These are phyloP conservation scores for Cyclotella sp. DNA, from an alignment of 108 stramenopile genomes.

Conservation along the genomic window DNA sequence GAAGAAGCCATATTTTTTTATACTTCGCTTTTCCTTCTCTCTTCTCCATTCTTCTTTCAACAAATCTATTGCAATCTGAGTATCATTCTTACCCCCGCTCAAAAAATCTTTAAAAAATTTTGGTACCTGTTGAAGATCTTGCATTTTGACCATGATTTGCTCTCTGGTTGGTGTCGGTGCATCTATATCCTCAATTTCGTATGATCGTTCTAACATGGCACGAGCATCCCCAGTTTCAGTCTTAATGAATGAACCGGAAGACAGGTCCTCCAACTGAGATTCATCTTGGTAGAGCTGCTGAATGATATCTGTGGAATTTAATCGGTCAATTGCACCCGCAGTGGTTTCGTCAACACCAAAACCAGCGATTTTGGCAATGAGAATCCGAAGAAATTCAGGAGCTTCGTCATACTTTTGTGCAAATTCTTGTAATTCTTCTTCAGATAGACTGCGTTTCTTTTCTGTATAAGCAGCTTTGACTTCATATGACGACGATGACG, in stretches of 20 bases:
- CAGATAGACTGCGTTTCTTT: slow-evolving; percentile 5
- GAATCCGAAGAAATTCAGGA: slow-evolving; percentile 57
- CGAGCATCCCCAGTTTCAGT: slow-evolving; percentile 1
- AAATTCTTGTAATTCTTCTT: slow-evolving; percentile 48
- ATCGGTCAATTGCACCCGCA: slow-evolving; percentile 41
- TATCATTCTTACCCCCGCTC: slow-evolving; percentile 54
- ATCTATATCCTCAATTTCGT: too few species aligned
- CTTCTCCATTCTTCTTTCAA: slow-evolving; percentile 64
- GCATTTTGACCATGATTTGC: slow-evolving; percentile 56
- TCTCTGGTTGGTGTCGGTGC: neutral
- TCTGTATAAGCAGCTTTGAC: neutral
- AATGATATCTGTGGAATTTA: slow-evolving; percentile 44
- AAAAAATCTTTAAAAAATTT: slow-evolving; percentile 46
- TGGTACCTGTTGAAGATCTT: slow-evolving; percentile 40
- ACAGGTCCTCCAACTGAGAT: slow-evolving; percentile 17
- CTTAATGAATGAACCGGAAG: neutral
- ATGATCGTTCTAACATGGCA: too few species aligned
- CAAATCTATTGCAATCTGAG: slow-evolving; percentile 56
- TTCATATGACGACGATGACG: slow-evolving; percentile 1
- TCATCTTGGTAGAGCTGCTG: slow-evolving; percentile 47
- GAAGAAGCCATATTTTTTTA: slow-evolving; percentile 27
- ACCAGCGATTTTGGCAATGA: slow-evolving; percentile 49
- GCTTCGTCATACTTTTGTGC: slow-evolving; percentile 39
- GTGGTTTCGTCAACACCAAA: slow-evolving; percentile 46
- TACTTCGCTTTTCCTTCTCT: slow-evolving; percentile 26